phyloP scores from a whole-genome alignment of 345 rosid genomes.

The Citrus reticulata region DNA sequence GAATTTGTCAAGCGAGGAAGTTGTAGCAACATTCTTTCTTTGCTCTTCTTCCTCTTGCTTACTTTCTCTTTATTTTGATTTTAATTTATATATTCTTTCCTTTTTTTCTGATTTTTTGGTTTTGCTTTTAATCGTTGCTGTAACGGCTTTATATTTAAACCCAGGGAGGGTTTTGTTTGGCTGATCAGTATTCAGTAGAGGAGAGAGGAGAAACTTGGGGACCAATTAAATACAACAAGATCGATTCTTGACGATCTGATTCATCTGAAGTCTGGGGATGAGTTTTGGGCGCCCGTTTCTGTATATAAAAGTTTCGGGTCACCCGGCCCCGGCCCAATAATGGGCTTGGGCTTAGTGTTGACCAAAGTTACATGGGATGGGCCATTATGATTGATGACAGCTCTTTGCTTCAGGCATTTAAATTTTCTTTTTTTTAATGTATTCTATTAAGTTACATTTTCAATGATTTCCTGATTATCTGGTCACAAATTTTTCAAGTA shows the following conservation, averaged over 20 bases:
- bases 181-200: background rate
- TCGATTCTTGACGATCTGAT: background rate
- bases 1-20: conserved; percentile 85
- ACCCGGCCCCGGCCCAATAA: background rate
- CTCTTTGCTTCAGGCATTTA: no score
- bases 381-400: no score
- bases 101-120: no score
- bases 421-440: no score
- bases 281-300: background rate
- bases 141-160: background rate
- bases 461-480: no score
- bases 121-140: background rate
- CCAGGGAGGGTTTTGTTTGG: background rate
- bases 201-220: background rate
- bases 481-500: no score
- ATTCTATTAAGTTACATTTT: no score
- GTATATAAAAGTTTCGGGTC: background rate
- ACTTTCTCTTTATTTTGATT: background rate
- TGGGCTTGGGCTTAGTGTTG: no score
- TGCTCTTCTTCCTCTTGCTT: background rate
- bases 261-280: background rate
- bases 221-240: no score
- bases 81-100: background rate
- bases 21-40: conserved; percentile 49
- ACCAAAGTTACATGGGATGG: no score